Percentiles rank a stretch among this genome's conserved stretches.
Conservation (phyloP, 768 basidiomycete species). For the Lentinula detonsa region DNA sequence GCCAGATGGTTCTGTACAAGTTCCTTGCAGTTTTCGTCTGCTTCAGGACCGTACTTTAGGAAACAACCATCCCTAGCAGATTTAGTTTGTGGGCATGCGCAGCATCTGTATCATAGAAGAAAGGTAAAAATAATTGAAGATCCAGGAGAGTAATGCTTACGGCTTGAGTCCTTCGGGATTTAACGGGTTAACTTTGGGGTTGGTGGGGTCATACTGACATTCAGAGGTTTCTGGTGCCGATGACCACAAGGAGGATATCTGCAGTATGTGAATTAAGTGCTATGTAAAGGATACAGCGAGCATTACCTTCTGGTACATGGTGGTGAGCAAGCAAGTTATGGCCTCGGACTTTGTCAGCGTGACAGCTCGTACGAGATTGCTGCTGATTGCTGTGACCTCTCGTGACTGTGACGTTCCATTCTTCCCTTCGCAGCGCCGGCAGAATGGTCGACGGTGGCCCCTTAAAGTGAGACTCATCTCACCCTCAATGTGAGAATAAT, state of each 20-base stretch:
- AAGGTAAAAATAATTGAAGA: neutral
- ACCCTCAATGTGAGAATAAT: slow-evolving; percentile 1
- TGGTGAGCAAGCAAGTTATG: neutral
- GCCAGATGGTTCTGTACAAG: slow-evolving; percentile 75
- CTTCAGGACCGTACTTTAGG: slow-evolving; percentile 58
- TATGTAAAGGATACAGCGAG: neutral
- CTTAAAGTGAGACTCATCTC: neutral
- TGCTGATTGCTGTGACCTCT: neutral
- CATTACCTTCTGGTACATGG: slow-evolving; percentile 1
- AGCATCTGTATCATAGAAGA: slow-evolving; percentile 57
- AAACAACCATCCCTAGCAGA: slow-evolving; percentile 93
- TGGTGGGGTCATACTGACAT: slow-evolving; percentile 57
- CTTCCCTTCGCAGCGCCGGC: neutral
- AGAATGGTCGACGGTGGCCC: neutral
- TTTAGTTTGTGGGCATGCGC: slow-evolving; percentile 94
- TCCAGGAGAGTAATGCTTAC: slow-evolving; percentile 38
- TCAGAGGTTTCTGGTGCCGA: slow-evolving; percentile 23
- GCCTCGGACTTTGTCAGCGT: neutral
- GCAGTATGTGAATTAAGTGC: neutral
- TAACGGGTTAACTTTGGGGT: slow-evolving; percentile 79
- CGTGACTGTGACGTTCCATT: neutral
- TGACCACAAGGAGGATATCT: slow-evolving; percentile 59
- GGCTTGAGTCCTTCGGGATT: slow-evolving; percentile 96
- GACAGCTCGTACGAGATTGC: neutral
- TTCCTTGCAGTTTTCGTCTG: slow-evolving; percentile 75